Conservation (phyloP, 331 rosid genomes). For the Malus hybrid region DNA sequence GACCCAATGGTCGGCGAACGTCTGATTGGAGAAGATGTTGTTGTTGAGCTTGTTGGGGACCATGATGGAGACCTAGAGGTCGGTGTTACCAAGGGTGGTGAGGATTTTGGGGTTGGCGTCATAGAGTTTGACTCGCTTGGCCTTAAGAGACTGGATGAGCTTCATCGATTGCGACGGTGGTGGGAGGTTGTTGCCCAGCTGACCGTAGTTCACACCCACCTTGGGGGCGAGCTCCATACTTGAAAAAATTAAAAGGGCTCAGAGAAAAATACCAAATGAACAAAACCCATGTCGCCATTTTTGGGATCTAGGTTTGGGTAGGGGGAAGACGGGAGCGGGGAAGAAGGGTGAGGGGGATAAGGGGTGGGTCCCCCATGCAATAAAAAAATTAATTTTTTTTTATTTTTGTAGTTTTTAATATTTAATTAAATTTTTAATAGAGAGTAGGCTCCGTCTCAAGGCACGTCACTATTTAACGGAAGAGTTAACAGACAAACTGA, state of each 20-base stretch:
- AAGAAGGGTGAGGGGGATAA: too few relatives aligned
- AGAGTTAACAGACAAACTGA: too few relatives aligned
- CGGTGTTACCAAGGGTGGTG: constrained; percentile 38
- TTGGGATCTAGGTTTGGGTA: background rate
- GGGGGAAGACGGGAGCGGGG: too few relatives aligned
- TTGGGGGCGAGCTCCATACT: constrained; percentile 37
- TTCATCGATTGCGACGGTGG: constrained; percentile 34
- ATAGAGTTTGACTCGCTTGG: constrained; percentile 69
- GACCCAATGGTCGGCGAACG: constrained; percentile 52
- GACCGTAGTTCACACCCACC: constrained; percentile 77
- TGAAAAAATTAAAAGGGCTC: constrained; percentile 14
- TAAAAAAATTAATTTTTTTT: too few relatives aligned
- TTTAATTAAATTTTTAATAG: too few relatives aligned
- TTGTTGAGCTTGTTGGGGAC: constrained; percentile 54
- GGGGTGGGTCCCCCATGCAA: too few relatives aligned
- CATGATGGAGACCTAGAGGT: constrained; percentile 57
- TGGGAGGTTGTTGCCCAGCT: constrained; percentile 70
- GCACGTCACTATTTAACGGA: too few relatives aligned
- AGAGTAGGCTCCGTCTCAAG: too few relatives aligned
- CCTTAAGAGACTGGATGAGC: constrained; percentile 41
- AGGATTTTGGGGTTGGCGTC: constrained; percentile 56
- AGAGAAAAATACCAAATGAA: background rate
- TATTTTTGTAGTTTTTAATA: too few relatives aligned
- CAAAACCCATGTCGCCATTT: background rate
- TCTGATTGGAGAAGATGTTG: constrained; percentile 52